Evolutionary conservation across 805 yeast species (phyloP), one percentile per base, ranked within the genome.

Genomic region (Lachancea dasiensis): DNA sequence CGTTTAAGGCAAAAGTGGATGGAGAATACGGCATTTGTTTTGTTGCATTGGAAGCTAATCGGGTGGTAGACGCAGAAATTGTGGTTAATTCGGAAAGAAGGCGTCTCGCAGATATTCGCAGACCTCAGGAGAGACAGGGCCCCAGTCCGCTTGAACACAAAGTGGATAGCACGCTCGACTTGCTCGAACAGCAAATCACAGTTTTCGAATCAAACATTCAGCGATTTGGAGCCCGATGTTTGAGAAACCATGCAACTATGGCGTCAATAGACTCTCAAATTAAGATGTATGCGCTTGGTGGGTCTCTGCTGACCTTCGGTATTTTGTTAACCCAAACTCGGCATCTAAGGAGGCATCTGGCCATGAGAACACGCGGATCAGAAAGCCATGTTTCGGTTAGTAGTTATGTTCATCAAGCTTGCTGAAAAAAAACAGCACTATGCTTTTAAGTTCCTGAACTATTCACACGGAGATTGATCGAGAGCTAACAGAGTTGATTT

Each of bases 1-100:
- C 76, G 5, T 78, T 87, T 58, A 68, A 64, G 15, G 94, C 85
- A 16, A 75, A 73, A 28, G 55, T 58, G 36, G 57, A 61, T 14
- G 96, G 96, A 29, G 95, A 87, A 60, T 87, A 86, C 67, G 82
- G 81, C 60, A 81, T 87, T 60, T 87, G 96, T 64, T 86, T 87
- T 67, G 83, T 85, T 61, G 83, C 77, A 45, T 81, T 82, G 84
- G 76, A 86, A 4, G 81, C 89, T 3, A 89, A 83, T 56, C 86
- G 86, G 64, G 77, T 81, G 38, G 79, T 87, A 49, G 95, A 85
- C 63, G 81, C 87, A 51, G 95, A 87, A 56, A 73, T 87, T 54
- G 73, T 32, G 8, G 51, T 20, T 17, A 17, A 17, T 16, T 13
- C 21, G 8, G 22, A 49, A 9, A n/a, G n/a, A n/a, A n/a, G n/a